Evolutionary conservation across 140 eudicot genomes (phyloP).

Genomic region (Stevia rebaudiana): DNA sequence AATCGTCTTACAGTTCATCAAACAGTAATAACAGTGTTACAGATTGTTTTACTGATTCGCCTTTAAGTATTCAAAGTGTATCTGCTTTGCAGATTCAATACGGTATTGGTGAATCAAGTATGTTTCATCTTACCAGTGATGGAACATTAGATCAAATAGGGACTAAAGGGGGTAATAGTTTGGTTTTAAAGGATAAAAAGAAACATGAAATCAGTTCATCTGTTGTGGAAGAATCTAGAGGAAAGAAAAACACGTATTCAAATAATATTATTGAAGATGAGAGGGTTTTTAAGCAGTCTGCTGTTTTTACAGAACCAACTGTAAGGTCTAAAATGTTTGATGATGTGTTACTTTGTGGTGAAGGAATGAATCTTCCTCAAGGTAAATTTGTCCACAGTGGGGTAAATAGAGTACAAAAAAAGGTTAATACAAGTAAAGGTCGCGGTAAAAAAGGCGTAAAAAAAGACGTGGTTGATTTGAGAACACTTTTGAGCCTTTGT

Average conservation of each 20-base stretch:
- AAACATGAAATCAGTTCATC: constrained; percentile 10
- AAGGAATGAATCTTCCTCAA: constrained; percentile 37
- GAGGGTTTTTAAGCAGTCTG: constrained; percentile 57
- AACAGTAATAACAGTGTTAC: constrained; percentile 30
- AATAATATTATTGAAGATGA: constrained; percentile 37
- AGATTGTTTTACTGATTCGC: constrained; percentile 57
- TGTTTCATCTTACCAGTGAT: constrained; percentile 37
- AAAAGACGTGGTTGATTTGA: constrained; percentile 60
- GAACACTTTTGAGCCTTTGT: constrained; percentile 64
- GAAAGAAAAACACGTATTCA: constrained; percentile 45
- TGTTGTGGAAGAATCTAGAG: constrained; percentile 30
- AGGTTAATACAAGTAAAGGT: constrained; percentile 37
- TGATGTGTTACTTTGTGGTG: constrained; percentile 52
- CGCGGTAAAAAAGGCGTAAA: constrained; percentile 56
- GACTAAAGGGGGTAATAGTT: neutral
- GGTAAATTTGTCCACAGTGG: constrained; percentile 43
- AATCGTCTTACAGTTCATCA: constrained; percentile 41
- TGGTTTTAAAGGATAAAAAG: constrained; percentile 30
- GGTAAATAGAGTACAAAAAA: constrained; percentile 32
- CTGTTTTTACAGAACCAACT: constrained; percentile 49
- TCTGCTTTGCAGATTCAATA: constrained; percentile 42
- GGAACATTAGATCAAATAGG: constrained; percentile 12
- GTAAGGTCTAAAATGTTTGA: constrained; percentile 68
- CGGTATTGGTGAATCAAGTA: constrained; percentile 52
- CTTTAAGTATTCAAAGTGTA: constrained; percentile 51